Conservation (phyloP, 495 filamentous ascomycete genomes). For the Ascobolus immersus region DNA sequence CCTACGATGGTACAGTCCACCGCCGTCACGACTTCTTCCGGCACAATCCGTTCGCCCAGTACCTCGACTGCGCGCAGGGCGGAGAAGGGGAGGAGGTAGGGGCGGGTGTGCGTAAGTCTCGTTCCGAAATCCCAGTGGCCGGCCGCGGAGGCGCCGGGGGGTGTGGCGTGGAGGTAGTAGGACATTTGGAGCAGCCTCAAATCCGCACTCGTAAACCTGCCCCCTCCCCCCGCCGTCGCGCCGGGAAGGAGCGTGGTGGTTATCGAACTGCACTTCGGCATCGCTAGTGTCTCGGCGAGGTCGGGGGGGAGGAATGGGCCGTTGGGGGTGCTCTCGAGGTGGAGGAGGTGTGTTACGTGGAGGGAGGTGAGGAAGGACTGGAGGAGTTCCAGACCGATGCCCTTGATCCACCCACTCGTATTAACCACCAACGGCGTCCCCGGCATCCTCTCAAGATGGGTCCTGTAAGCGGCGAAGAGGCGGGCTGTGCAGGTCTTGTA, state of each 20-base stretch:
- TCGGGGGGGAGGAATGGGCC: constrained; percentile 4
- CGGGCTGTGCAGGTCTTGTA: constrained; percentile 31
- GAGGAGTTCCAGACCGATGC: constrained; percentile 30
- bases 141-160: too few species aligned
- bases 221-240: neutral
- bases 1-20: constrained; percentile 33
- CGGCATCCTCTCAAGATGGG: too few species aligned
- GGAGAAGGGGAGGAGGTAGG: constrained; percentile 30
- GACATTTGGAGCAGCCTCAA: constrained; percentile 37
- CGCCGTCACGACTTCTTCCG: constrained; percentile 24
- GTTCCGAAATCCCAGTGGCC: constrained; percentile 22
- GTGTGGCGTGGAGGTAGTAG: constrained; percentile 34
- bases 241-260: constrained; percentile 6
- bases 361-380: constrained; percentile 25
- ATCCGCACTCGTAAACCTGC: constrained; percentile 28
- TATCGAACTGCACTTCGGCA: constrained; percentile 5
- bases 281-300: constrained; percentile 4
- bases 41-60: constrained; percentile 23
- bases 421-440: constrained; percentile 34
- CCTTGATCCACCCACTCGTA: constrained; percentile 37
- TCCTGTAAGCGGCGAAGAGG: constrained; percentile 29
- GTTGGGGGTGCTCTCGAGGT: constrained; percentile 4
- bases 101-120: constrained; percentile 23
- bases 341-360: constrained; percentile 26
- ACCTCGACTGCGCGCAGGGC: constrained; percentile 30